Evolutionary conservation across 148 eudicot species (phyloP), one percentile per base, ranked within the genome.

Genomic region (Rhododendron williamsianum): DNA sequence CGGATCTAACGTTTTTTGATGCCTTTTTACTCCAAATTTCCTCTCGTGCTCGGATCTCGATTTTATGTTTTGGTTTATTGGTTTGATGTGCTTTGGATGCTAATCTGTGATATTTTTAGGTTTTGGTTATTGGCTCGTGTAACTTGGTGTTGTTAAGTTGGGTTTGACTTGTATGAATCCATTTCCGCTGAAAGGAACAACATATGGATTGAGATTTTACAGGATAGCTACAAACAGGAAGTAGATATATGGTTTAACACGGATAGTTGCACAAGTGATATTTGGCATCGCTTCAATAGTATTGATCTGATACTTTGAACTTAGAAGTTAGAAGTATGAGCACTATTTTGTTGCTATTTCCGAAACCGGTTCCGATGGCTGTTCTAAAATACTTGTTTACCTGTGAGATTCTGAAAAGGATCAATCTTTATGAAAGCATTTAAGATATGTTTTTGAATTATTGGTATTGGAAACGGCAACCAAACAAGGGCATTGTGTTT

Each of bases 1-100:
- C 84, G 49, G 90, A 84, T 87, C 88, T 89, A 85, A 48, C 84
- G 65, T 65, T 84, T 58, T 35, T 48, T 15, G 63, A 0, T 16
- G 80, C 84, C 36, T 36, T 49, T 72, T 8, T 83, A 11, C 86
- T 89, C 76, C 21, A 19, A 60, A 69, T 30, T 81, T 9, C 30
- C 25, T 54, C 63, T 13, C 11, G 2, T 25, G 9, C 58, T 48
- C 21, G 19, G 35, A 41, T 46, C 27, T 79, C 1, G 58, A 6
- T 41, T 41, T 11, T 48, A n/a, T 67, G 76, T 30, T 1, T 45
- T 72, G 69, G 11, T 82, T 65, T 43, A 25, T n/a, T 82, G 43
- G 41, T 48, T 71, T 46, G 25, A 69, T 83, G 60, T 83, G 58
- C 7, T 71, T 51, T 49, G 63, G 63, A 33, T 48, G 33, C 6